Conservation (phyloP, 805 yeast species). For the Osmozyma mogii region DNA sequence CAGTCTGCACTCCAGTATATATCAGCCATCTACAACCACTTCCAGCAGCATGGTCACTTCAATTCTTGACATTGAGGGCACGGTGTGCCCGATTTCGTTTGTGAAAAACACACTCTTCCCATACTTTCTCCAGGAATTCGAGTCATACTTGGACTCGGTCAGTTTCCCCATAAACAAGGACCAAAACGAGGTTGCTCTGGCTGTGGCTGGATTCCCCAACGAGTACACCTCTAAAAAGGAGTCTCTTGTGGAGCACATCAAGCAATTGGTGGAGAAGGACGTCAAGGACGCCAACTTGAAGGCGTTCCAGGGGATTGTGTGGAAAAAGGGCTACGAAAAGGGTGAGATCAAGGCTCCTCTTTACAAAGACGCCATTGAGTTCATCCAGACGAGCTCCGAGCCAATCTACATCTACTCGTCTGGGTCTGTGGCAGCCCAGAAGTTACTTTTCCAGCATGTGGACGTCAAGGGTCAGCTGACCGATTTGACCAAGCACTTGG, state of each 20-base stretch:
- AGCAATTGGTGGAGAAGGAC: constrained; percentile 52
- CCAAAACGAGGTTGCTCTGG: constrained; percentile 16
- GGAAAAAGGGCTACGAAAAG: constrained; percentile 73
- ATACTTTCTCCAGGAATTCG: constrained; percentile 54
- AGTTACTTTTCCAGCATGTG: constrained; percentile 63
- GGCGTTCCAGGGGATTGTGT: constrained; percentile 72
- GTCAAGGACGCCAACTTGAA: constrained; percentile 73
- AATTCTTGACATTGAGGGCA: constrained; percentile 82
- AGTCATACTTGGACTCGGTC: constrained; percentile 19
- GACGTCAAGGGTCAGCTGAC: constrained; percentile 22
- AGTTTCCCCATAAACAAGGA: constrained; percentile 14
- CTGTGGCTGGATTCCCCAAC: constrained; percentile 41
- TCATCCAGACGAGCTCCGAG: constrained; percentile 28
- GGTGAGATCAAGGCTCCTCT: constrained; percentile 76
- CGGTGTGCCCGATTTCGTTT: constrained; percentile 85
- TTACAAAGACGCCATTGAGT: constrained; percentile 60
- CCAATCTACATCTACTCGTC: constrained; percentile 74
- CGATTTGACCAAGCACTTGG: constrained; percentile 47
- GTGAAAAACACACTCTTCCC: constrained; percentile 78
- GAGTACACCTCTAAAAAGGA: constrained; percentile 18
- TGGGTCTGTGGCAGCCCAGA: constrained; percentile 85
- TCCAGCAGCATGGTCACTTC: constrained; percentile 15
- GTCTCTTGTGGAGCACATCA: constrained; percentile 40
- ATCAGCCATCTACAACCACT: no score
- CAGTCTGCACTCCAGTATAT: no score